Evolutionary conservation across 169 alveolate species (phyloP), one percentile per base, ranked within the genome.

Genomic region (Plasmodium knowlesi): DNA sequence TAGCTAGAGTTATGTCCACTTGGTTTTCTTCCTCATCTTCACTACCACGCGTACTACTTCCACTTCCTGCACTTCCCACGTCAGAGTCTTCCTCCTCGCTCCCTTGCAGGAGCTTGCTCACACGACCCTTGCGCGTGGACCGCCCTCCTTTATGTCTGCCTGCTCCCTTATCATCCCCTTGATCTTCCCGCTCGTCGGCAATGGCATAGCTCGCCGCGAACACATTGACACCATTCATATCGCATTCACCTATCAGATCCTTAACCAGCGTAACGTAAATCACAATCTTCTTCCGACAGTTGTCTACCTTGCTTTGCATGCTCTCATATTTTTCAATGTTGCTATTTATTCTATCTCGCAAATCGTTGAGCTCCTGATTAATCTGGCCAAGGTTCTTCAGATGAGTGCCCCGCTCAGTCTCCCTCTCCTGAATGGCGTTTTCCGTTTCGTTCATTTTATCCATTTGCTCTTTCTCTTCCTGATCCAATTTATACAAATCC

Each of bases 181-280:
- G 39, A 32, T 3, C 73, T 0, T 34, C 88, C 5, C 12, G n/a
- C 57, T 46, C n/a, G 76, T 86, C 82, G 12, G 46, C 57, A 22
- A 86, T 30, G 9, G 70, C 71, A 9, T 37, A 8, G 8, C 16
- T 8, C 28, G 93, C 53, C 43, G 30, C 5, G 70, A 86, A 86
- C 19, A 86, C 80, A 37, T 86, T 74, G 14, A 86, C 50, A 41
- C 82, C 72, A 76, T 86, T 86, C 50, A 86, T 86, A 39, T 86
- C 93, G 43, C 93, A 86, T 67, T 86, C 93, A 30, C 70, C 54
- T 53, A 86, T 53, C 22, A 78, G n/a, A 39, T 86, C 93, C 70
- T 37, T 86, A 3, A 86, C 70, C 37, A 86, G 67, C 37, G 79
- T 83, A 10, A 30, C 67, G 43, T 86, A 86, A n/a, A 86, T 86